These are phyloP conservation scores for Angomonas deanei DNA, from an alignment of 208 protist species.

Conservation along the genomic window DNA sequence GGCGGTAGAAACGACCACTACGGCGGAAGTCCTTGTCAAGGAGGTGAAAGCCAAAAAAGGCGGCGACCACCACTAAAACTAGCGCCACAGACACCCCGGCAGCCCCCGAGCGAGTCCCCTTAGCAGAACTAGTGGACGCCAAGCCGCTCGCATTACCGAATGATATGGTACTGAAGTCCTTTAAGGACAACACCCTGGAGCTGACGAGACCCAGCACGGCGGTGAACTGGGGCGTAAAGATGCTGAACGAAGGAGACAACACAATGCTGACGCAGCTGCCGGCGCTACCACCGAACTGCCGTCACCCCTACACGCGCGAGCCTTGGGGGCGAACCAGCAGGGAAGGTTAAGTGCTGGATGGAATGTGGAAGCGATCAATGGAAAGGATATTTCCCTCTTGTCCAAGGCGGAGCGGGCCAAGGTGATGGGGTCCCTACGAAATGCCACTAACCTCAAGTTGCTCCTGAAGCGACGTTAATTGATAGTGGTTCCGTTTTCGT, in stretches of 20 bases:
- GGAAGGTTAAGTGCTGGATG: conserved; percentile 28
- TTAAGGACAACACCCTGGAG: conserved; percentile 6
- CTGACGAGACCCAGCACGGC: conserved; percentile 8
- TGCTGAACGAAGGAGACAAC: conserved; percentile 31
- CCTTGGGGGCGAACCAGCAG: conserved; percentile 20
- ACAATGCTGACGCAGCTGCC: conserved; percentile 44
- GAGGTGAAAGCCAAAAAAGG: conserved; percentile 9
- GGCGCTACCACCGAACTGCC: conserved; percentile 13
- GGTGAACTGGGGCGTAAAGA: conserved; percentile 42
- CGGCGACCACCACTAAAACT: background rate
- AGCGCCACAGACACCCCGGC: no score
- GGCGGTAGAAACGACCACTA: background rate
- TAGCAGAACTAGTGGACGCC: no score
- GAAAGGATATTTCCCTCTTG: conserved; percentile 34
- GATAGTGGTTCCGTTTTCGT: background rate
- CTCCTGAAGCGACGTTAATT: background rate
- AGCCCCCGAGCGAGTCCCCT: no score
- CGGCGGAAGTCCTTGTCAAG: background rate
- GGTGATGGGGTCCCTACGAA: conserved; percentile 26
- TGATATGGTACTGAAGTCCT: no score
- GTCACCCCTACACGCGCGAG: conserved; percentile 32
- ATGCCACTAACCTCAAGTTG: background rate
- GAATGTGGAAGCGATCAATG: conserved; percentile 51
- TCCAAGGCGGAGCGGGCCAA: conserved; percentile 24
- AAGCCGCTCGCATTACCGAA: no score